Evolutionary conservation across 108 stramenopile genomes (phyloP), one percentile per base, ranked within the genome.

Genomic region (Aurantiochytrium sp.): DNA sequence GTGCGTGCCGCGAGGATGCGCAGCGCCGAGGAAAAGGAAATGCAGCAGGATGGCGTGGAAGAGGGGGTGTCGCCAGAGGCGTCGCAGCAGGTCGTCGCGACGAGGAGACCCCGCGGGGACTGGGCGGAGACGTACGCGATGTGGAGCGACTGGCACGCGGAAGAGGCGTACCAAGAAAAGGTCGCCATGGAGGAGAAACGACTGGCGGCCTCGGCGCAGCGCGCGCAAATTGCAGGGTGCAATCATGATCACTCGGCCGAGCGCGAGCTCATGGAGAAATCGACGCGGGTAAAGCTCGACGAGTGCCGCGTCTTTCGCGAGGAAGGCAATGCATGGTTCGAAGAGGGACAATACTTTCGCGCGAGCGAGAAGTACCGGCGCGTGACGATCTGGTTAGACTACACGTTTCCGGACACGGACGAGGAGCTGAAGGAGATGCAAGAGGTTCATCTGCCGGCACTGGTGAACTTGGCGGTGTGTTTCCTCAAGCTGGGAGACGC

Each of bases 311-410:
- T 5, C 16, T 83, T 83, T 21, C 73, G 73, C 49, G 44, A 45
- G 73, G 73, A 83, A 51, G 73, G 73, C 73, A 51, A 45, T 14
- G 73, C 73, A 10, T 83, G 73, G 73, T 83, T 83, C 49, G 18
- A 83, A 10, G 73, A 83, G 73, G 73, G 73, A 51, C 73, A 83
- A 21, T 83, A 51, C 49, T 83, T 51, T 28, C 44, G 73, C 19
- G 73, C 73, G 25, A 51, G 47, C 47, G 73, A 83, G 2, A 83
- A 83, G 49, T 83, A 51, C 49, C 73, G 73, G 1, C 44, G 49
- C 19, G 49, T 83, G 10, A 45, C 44, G 25, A 2, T 83, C 49
- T 83, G 73, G 73, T 43, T 83, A 5, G 73, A 83, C 73, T 83
- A 83, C 49, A 83, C 73, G 25, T 83, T 83, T 83, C 73, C 73